Conservation (phyloP, 106 monocot genomes). For the Allium cepa region DNA sequence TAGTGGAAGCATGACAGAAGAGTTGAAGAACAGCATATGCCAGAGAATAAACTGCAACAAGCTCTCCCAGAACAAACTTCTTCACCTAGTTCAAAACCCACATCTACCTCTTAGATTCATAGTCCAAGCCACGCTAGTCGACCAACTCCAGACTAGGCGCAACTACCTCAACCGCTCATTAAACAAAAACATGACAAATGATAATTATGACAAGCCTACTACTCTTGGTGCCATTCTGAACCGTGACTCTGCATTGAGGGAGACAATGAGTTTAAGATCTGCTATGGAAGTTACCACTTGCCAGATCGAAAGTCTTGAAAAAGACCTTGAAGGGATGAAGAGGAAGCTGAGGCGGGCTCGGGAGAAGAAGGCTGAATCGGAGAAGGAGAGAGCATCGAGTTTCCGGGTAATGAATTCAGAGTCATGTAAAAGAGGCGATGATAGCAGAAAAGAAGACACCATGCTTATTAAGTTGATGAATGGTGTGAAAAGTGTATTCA, state of each 20-base stretch:
- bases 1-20: slow-evolving; percentile 41
- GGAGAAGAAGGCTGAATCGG: slow-evolving; percentile 20
- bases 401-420: slow-evolving; percentile 20
- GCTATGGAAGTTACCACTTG: slow-evolving; percentile 54
- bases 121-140: slow-evolving; percentile 79
- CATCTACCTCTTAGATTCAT: slow-evolving; percentile 80
- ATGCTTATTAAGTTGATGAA: slow-evolving; percentile 36
- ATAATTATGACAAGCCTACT: too few relatives aligned
- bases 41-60: slow-evolving; percentile 35
- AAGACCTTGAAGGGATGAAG: slow-evolving; percentile 48
- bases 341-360: slow-evolving; percentile 34
- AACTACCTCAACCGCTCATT: slow-evolving; percentile 13
- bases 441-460: slow-evolving; percentile 3
- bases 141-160: slow-evolving; percentile 69
- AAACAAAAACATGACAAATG: too few relatives aligned
- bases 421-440: background rate
- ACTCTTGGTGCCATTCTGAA: slow-evolving; percentile 65
- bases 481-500: slow-evolving; percentile 56
- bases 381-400: slow-evolving; percentile 33
- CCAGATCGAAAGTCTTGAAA: slow-evolving; percentile 59
- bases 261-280: slow-evolving; percentile 41
- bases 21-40: slow-evolving; percentile 69
- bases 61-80: slow-evolving; percentile 44
- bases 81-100: slow-evolving; percentile 78
- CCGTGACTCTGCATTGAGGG: slow-evolving; percentile 51